A percentile compares a stretch with the other conserved stretches of the same genome.
Evolutionary conservation across 2,329 filamentous ascomycete genomes (phyloP).

Genomic region (Zymoseptoria pseudotritici): DNA sequence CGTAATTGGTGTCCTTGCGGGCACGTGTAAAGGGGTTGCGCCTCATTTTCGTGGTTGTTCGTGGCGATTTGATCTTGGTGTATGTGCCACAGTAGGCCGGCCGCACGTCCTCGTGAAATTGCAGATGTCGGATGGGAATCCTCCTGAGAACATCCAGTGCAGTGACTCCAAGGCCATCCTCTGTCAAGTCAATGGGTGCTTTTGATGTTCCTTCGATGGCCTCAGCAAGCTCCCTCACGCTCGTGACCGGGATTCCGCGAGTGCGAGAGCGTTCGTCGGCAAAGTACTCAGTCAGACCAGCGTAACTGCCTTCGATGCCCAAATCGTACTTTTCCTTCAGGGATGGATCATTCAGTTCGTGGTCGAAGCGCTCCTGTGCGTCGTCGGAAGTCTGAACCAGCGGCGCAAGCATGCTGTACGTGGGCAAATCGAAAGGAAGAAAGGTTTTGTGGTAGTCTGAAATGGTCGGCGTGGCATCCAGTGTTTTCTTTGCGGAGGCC

Average conservation of each 20-base stretch:
- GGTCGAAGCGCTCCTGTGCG: slow-evolving; percentile 24
- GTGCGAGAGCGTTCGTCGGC: slow-evolving; percentile 2
- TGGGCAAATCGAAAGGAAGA: slow-evolving; percentile 71
- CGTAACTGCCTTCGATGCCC: slow-evolving; percentile 18
- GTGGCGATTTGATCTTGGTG: slow-evolving; percentile 49
- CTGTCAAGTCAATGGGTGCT: slow-evolving; percentile 38
- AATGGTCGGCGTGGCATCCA: slow-evolving; percentile 21
- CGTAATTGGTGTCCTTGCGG: slow-evolving; percentile 64
- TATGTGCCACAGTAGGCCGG: slow-evolving; percentile 66
- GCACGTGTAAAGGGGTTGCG: slow-evolving; percentile 48
- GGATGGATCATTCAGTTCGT: slow-evolving; percentile 23
- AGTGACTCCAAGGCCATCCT: slow-evolving; percentile 18
- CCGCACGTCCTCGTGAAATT: slow-evolving; percentile 55
- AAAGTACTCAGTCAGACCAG: slow-evolving; percentile 14
- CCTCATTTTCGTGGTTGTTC: slow-evolving; percentile 41
- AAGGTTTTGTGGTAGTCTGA: slow-evolving; percentile 56
- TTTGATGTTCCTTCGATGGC: slow-evolving; percentile 36
- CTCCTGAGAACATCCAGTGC: slow-evolving; percentile 20
- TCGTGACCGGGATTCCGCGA: slow-evolving; percentile 18
- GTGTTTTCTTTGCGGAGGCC: slow-evolving; percentile 5
- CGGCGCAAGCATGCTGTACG: slow-evolving; percentile 63
- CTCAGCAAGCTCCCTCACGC: slow-evolving; percentile 33
- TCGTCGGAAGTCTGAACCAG: slow-evolving; percentile 14
- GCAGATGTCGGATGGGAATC: slow-evolving; percentile 57
- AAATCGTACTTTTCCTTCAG: slow-evolving; percentile 26